Base-by-base conservation (phyloP, 2,329 filamentous ascomycete species). In the Hymenoscyphus occultus region DNA sequence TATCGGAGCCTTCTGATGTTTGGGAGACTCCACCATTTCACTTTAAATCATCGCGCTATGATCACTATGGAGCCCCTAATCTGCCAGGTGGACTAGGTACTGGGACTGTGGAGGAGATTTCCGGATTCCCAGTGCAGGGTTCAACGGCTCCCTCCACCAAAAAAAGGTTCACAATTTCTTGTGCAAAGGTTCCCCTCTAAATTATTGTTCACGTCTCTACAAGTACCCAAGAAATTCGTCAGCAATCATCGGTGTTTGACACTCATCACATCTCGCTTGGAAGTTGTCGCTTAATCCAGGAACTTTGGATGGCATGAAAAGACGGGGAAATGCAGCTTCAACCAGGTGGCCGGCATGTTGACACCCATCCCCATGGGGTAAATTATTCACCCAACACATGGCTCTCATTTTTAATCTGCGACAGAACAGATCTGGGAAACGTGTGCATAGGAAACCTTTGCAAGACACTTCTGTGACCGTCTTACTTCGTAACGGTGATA, bases 381-480 rank as follows among this genome's bases (percentile, higher is more conserved):
- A 12, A 61, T 61, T 45, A 58, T 22, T 60, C 31, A 60, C 45
- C 45, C 40, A 13, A 31, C 59, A 51, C n/a, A 32, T 59, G 13
- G 39, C 28, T 13, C 19, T 6, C n/a, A 22, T 60, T 22, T 14
- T 60, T 22, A 51, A 48, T 60, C 40, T 60, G 39, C 40, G 22
- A 60, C 59, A 51, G 59, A 60, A 51, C n/a, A 19, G 40, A 60
- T 14, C 35, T 61, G 45, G n/a, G 1, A 51, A 51, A 45, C n/a
- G 16, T 45, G 42, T n/a, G 16, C 16, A 45, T 45, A 16, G 13
- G 16, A 16, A 45, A n/a, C 45, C 19, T 22, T 10, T 40, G 39
- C 40, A 28, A 31, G 59, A 61, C 28, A 54, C 28, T 35, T 61
- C 59, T 28, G 51, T 48, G 28, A 51, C 19, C 45, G 12, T 7